Percentiles rank a stretch among this genome's conserved stretches.
Conservation (phyloP, 495 filamentous ascomycete species). For the Tuber brumale region DNA sequence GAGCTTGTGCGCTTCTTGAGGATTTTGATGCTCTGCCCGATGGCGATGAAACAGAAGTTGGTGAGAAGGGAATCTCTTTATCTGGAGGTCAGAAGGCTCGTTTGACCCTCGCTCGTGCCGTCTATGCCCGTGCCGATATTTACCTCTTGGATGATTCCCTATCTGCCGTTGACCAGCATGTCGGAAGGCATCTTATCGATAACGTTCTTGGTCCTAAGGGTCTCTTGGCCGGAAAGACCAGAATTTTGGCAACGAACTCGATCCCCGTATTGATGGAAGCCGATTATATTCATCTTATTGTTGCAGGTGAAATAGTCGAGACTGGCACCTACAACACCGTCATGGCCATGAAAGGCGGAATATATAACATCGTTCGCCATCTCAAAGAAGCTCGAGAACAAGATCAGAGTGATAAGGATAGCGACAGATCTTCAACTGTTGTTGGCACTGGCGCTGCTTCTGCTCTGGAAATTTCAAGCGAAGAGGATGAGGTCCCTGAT, state of each 20-base stretch:
- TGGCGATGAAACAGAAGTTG: constrained; percentile 93
- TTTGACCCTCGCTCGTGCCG: constrained; percentile 87
- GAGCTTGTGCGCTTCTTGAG: constrained; percentile 85
- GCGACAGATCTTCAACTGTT: constrained; percentile 51
- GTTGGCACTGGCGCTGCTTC: constrained; percentile 47
- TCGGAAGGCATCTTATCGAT: constrained; percentile 89
- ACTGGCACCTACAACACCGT: constrained; percentile 83
- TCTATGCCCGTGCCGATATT: constrained; percentile 95
- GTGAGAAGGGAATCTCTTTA: constrained; percentile 92
- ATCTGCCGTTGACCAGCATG: constrained; percentile 95
- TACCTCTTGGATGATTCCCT: constrained; percentile 92
- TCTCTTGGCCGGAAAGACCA: constrained; percentile 76
- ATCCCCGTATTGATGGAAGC: constrained; percentile 85
- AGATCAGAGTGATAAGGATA: constrained; percentile 55
- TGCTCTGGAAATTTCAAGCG: constrained; percentile 46
- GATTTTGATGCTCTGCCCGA: constrained; percentile 92
- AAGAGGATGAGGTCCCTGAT: constrained; percentile 48
- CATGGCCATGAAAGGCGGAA: constrained; percentile 86
- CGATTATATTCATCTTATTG: constrained; percentile 75
- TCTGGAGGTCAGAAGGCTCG: constrained; percentile 96
- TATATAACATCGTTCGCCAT: constrained; percentile 65
- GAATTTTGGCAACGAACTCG: constrained; percentile 91
- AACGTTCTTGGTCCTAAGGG: constrained; percentile 82
- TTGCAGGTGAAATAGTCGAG: constrained; percentile 77
- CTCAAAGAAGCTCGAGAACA: constrained; percentile 62